Evolutionary conservation across 1,284 basidiomycete species (phyloP).

Genomic region (Trametes versicolor): DNA sequence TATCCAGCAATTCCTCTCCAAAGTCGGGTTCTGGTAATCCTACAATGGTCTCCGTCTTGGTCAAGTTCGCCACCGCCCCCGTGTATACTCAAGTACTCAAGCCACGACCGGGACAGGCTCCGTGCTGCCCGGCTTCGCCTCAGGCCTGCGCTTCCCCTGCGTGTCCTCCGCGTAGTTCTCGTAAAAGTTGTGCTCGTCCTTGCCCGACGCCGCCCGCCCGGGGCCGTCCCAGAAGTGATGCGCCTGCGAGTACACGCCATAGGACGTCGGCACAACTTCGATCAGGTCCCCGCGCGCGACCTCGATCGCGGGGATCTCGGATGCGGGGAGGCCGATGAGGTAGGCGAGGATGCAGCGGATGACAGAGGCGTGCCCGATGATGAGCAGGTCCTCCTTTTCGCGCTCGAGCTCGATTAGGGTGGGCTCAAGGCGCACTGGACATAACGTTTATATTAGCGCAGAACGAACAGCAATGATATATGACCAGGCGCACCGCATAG

Average conservation of each 20-base stretch:
- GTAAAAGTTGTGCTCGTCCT: slow-evolving; percentile 81
- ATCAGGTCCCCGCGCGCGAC: slow-evolving; percentile 91
- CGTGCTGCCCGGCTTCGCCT: slow-evolving; percentile 19
- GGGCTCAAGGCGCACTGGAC: slow-evolving; percentile 85
- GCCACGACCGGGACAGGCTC: slow-evolving; percentile 4
- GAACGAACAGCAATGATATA: too few species aligned
- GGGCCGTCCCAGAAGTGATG: slow-evolving; percentile 95
- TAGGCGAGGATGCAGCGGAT: slow-evolving; percentile 95
- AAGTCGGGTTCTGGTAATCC: background rate
- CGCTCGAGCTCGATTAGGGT: slow-evolving; percentile 87
- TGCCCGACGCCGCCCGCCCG: slow-evolving; percentile 59
- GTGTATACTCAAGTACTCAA: too few species aligned
- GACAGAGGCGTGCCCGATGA: slow-evolving; percentile 93
- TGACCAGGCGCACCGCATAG: slow-evolving; percentile 80
- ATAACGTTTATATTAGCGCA: too few species aligned
- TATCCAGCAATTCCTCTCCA: background rate
- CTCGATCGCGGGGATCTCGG: slow-evolving; percentile 96
- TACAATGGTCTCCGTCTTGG: too few species aligned
- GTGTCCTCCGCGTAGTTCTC: slow-evolving; percentile 90
- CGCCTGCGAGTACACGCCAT: slow-evolving; percentile 88
- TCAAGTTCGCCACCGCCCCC: too few species aligned
- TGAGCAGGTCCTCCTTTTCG: slow-evolving; percentile 80
- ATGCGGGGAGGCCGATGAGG: slow-evolving; percentile 94
- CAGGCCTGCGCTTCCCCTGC: slow-evolving; percentile 66
- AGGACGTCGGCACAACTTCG: slow-evolving; percentile 90